Conservation (phyloP, 2,329 filamentous ascomycete genomes). For the Aspergillus costaricaensis region DNA sequence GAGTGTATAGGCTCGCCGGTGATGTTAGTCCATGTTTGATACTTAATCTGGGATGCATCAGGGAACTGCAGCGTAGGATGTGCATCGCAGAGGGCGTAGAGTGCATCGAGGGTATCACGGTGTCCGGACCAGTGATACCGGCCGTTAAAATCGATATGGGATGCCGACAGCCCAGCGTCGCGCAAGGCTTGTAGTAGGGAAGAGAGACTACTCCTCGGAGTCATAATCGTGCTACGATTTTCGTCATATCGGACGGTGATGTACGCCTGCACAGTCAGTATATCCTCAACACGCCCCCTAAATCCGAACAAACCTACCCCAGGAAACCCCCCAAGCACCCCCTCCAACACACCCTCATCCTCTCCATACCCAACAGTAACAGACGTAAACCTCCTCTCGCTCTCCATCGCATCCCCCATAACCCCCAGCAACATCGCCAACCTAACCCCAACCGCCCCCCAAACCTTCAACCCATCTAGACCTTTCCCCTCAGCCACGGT, state of each 20-base stretch:
- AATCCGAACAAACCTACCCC: constrained; percentile 5
- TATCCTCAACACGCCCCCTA: neutral
- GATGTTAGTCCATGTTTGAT: constrained; percentile 10
- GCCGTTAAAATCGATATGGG: constrained; percentile 20
- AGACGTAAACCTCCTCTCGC: constrained; percentile 18
- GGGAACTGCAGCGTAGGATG: constrained; percentile 15
- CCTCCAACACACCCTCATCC: neutral
- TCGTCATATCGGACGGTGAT: constrained; percentile 20
- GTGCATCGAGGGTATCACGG: neutral
- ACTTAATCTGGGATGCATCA: constrained; percentile 6
- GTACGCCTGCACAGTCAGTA: constrained; percentile 16
- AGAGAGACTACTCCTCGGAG: constrained; percentile 9
- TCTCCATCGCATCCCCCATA: constrained; percentile 19
- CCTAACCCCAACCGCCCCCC: constrained; percentile 18
- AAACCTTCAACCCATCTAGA: constrained; percentile 1
- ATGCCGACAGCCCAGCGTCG: constrained; percentile 14
- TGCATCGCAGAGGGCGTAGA: constrained; percentile 14
- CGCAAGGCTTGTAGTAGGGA: constrained; percentile 15
- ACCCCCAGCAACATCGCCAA: constrained; percentile 19
- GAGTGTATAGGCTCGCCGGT: neutral
- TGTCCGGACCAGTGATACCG: constrained; percentile 24
- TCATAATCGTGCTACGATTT: constrained; percentile 21
- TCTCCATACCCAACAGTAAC: constrained; percentile 14
- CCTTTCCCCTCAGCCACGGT: neutral
- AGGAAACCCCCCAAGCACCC: constrained; percentile 6